Conservation (phyloP, 2,329 filamentous ascomycete genomes). For the Didymella pomorum region DNA sequence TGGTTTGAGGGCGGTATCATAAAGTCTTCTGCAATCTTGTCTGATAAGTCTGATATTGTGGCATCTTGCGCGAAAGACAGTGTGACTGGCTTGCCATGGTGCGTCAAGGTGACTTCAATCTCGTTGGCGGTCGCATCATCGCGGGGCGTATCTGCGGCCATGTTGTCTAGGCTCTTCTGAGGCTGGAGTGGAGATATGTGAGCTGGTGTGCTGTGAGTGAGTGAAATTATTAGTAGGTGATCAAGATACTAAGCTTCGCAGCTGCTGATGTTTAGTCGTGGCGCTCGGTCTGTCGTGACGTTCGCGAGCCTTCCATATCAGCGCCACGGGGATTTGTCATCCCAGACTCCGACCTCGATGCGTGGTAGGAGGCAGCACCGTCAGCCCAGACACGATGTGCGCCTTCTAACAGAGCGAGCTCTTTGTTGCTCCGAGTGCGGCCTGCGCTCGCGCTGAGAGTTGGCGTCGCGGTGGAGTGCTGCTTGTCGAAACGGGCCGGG, state of each 20-base stretch:
- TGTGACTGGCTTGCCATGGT: constrained; percentile 62
- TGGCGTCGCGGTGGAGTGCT: neutral
- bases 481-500: too few species aligned
- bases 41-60: constrained; percentile 66
- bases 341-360: constrained; percentile 20
- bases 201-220: constrained; percentile 23
- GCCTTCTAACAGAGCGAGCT: neutral
- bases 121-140: constrained; percentile 26
- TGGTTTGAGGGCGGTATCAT: constrained; percentile 70
- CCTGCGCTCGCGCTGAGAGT: neutral
- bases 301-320: constrained; percentile 49
- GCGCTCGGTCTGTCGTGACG: constrained; percentile 36
- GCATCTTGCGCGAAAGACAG: constrained; percentile 59
- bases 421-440: neutral
- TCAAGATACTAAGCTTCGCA: constrained; percentile 42
- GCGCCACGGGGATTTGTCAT: constrained; percentile 49
- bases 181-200: constrained; percentile 1
- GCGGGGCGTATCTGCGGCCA: constrained; percentile 24
- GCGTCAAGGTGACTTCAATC: constrained; percentile 58
- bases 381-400: neutral
- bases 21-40: constrained; percentile 63
- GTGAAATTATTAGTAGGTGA: constrained; percentile 36
- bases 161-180: constrained; percentile 14
- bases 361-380: neutral
- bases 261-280: constrained; percentile 31